These are phyloP conservation scores for Limtongozyma cylindracea DNA, from an alignment of 805 yeast genomes.

Conservation along the genomic window DNA sequence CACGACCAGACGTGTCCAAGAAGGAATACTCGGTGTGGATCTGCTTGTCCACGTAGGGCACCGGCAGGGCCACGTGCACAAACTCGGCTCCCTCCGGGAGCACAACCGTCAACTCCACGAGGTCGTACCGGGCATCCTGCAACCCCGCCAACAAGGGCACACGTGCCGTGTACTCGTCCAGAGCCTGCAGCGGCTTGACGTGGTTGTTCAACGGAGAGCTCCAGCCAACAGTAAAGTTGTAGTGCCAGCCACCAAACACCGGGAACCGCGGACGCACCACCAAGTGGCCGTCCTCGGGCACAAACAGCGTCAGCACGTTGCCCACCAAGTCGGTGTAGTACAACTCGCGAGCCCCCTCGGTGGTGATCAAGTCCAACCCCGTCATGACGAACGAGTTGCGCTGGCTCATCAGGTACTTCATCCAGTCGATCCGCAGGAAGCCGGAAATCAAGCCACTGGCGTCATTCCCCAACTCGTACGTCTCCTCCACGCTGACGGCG, in stretches of 20 bases:
- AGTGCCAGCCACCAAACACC: constrained; percentile 89
- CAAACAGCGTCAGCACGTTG: constrained; percentile 57
- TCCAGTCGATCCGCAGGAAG: constrained; percentile 63
- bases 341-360: constrained; percentile 17
- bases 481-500: constrained; percentile 55
- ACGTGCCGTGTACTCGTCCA: constrained; percentile 26
- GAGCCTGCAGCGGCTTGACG: constrained; percentile 12
- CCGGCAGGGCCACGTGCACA: constrained; percentile 29
- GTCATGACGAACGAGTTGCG: constrained; percentile 33
- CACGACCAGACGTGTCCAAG: constrained; percentile 67
- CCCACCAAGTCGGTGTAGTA: constrained; percentile 84
- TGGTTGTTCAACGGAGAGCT: no score
- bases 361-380: constrained; percentile 24
- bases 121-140: constrained; percentile 38
- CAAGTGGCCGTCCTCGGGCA: constrained; percentile 13
- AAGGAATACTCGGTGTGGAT: constrained; percentile 22
- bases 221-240: constrained; percentile 95
- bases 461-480: constrained; percentile 52
- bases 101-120: constrained; percentile 31
- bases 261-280: constrained; percentile 75
- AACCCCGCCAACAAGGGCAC: constrained; percentile 62
- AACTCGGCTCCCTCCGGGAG: constrained; percentile 73
- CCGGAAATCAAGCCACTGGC: constrained; percentile 50
- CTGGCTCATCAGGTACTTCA: constrained; percentile 20
- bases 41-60: constrained; percentile 9